Base-by-base conservation (phyloP, 768 basidiomycete genomes). In the Galerina sulciceps region DNA sequence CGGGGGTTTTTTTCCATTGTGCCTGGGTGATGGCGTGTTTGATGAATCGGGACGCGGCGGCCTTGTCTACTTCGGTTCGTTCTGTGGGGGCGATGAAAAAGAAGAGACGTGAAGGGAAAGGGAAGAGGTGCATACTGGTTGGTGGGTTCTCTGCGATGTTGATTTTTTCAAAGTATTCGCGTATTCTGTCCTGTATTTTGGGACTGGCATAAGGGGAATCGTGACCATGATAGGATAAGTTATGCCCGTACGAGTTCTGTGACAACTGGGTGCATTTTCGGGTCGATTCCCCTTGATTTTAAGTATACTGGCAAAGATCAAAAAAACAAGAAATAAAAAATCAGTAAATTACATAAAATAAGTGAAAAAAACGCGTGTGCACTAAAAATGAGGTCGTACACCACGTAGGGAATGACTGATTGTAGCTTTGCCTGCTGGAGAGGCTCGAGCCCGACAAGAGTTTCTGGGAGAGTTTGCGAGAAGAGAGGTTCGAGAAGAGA, bases 321-420 rank as follows among this genome's bases (percentile, higher is more conserved):
- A 13, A 18, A 17, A 4, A n/a, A 43, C 8, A 17, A 40, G 41
- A 36, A 57, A 55, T 53, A 56, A 58, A 49, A 54, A 10, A 56
- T 47, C 40, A 34, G 23, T 50, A 53, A 34, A 13, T 23, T 4
- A 35, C 35, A 15, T 26, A 35, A 26, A 26, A 57, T 11, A 60
- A 14, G 31, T 26, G 13, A 15, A 47, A 6, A 38, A 44, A 43
- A 22, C 37, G 18, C n/a, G 18, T 11, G 77, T 87, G 62, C 61
- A 93, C 93, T 87, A 74, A 93, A 93, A n/a, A 93, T 76, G 10
- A 95, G 81, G 71, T 94, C 92, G 67, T 94, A 92, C 3, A 90
- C 80, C 31, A 92, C 79, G 72, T 94, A 94, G n/a, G 91, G 90
- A 42, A 94, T 68, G 36, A 85, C 77, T 5, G 87, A 87, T 61